Evolutionary conservation across 495 filamentous ascomycete genomes (phyloP).

Genomic region (Talaromyces wortmannii): DNA sequence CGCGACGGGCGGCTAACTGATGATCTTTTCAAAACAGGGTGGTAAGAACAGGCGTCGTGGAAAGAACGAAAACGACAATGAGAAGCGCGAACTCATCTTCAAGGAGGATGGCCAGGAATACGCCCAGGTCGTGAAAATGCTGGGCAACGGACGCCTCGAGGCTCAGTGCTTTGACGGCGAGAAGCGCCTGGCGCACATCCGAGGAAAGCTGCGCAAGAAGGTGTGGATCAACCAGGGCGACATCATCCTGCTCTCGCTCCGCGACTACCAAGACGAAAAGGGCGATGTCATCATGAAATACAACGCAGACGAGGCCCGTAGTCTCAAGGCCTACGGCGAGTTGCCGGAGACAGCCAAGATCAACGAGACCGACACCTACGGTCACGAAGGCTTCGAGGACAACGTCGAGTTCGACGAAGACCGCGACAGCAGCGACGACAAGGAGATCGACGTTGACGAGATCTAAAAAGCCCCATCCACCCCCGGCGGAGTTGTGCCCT

Average conservation of each 20-base stretch:
- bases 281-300: slow-evolving; percentile 99
- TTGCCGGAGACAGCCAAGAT: slow-evolving; percentile 97
- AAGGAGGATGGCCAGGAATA: slow-evolving; percentile 99
- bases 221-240: slow-evolving; percentile 99
- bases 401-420: slow-evolving; percentile 58
- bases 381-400: slow-evolving; percentile 52
- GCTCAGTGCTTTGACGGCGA: slow-evolving; percentile 95
- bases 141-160: slow-evolving; percentile 95
- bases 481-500: slow-evolving; percentile 2
- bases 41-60: slow-evolving; percentile 98
- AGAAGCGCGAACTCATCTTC: slow-evolving; percentile 98
- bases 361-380: slow-evolving; percentile 97
- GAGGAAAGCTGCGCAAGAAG: slow-evolving; percentile 96
- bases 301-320: slow-evolving; percentile 91
- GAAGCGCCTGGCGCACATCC: slow-evolving; percentile 45
- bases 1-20: not conserved
- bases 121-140: slow-evolving; percentile 97
- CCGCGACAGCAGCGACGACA: slow-evolving; percentile 45
- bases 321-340: slow-evolving; percentile 92
- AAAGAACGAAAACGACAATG: slow-evolving; percentile 99
- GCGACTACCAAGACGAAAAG: slow-evolving; percentile 99
- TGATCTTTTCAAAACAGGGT: slow-evolving; percentile 50
- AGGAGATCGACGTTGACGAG: slow-evolving; percentile 56
- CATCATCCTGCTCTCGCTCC: slow-evolving; percentile 93
- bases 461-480: slow-evolving; percentile 33